Evolutionary conservation across 768 basidiomycete genomes (phyloP).

Genomic region (Rhizopogon rudus): DNA sequence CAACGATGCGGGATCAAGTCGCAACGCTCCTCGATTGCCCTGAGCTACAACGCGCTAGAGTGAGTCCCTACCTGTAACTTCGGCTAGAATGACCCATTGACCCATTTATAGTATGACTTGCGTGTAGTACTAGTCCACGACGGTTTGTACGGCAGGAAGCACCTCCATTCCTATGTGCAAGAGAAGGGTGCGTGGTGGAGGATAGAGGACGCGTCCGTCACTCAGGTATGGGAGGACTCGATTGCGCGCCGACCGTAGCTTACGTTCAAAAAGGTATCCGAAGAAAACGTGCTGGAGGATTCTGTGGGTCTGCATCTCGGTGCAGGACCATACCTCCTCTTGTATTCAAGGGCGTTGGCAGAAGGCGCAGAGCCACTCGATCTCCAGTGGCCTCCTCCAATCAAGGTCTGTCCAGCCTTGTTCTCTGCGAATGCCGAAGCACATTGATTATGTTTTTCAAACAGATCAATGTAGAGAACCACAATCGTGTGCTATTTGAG

Average conservation of each 20-base stretch:
- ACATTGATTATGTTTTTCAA: conserved; percentile 19
- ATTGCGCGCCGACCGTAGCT: neutral
- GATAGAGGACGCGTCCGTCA: conserved; percentile 64
- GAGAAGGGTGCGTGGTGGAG: conserved; percentile 73
- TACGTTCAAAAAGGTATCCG: conserved; percentile 49
- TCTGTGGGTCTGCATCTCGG: conserved; percentile 66
- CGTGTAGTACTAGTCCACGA: conserved; percentile 76
- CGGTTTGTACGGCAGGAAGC: conserved; percentile 71
- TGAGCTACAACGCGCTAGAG: conserved; percentile 59
- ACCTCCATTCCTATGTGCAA: conserved; percentile 75
- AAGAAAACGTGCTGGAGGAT: conserved; percentile 66
- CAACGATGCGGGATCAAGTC: conserved; percentile 38
- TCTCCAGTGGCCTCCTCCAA: conserved; percentile 23
- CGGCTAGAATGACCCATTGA: neutral
- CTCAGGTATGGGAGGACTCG: conserved; percentile 39
- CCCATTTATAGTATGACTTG: conserved; percentile 65
- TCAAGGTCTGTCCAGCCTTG: neutral
- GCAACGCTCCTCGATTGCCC: conserved; percentile 52
- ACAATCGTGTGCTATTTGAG: neutral
- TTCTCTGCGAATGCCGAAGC: neutral
- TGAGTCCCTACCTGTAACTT: conserved; percentile 21
- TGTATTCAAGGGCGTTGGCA: conserved; percentile 48
- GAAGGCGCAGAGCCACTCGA: conserved; percentile 15
- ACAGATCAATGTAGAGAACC: neutral
- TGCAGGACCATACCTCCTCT: conserved; percentile 74